These are phyloP conservation scores for Naganishia vaughanmartiniae DNA, from an alignment of 768 basidiomycete species.

Conservation along the genomic window DNA sequence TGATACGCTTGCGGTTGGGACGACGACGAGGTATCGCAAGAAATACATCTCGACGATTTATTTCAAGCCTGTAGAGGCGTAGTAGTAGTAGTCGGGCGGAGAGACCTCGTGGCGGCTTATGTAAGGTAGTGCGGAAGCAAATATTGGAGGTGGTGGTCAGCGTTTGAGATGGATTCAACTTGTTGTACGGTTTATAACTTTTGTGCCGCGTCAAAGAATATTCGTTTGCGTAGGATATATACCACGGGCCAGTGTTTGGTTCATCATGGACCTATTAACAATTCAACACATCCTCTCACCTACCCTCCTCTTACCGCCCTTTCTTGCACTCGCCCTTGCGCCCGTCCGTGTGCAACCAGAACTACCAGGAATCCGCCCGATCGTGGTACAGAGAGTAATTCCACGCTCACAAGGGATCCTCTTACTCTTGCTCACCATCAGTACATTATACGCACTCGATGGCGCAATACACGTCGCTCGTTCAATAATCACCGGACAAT, in stretches of 20 bases:
- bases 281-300: conserved; percentile 5
- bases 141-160: too few species aligned
- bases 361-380: conserved; percentile 41
- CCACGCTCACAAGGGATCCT: conserved; percentile 78
- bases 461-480: conserved; percentile 69
- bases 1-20: conserved; percentile 86
- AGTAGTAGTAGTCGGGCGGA: too few species aligned
- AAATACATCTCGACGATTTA: conserved; percentile 89
- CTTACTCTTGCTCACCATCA: conserved; percentile 64
- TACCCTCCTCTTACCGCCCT: neutral
- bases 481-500: conserved; percentile 64
- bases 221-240: neutral
- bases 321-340: neutral
- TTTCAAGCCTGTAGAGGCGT: conserved; percentile 61
- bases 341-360: conserved; percentile 21
- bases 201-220: neutral
- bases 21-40: conserved; percentile 83
- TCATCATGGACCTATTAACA: conserved; percentile 1
- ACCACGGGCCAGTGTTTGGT: too few species aligned
- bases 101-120: neutral
- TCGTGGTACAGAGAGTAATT: conserved; percentile 60
- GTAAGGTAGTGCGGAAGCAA: neutral
- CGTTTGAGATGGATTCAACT: too few species aligned
- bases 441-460: conserved; percentile 74
- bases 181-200: neutral